Conservation (phyloP, 2,329 filamentous ascomycete species). For the Aspergillus fijiensis region DNA sequence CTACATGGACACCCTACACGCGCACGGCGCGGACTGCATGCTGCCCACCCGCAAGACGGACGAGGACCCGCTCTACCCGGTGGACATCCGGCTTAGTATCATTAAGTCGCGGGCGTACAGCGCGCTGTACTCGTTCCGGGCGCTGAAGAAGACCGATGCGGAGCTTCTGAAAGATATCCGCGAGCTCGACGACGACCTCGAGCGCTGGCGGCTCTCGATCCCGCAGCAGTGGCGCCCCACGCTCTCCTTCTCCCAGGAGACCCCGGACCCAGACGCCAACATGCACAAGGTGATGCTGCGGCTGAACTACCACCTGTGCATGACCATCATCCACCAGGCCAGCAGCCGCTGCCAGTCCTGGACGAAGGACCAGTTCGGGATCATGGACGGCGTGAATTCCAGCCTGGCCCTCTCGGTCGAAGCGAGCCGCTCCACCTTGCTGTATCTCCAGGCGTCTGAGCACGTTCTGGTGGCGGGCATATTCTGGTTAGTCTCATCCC, state of each 20-base stretch:
- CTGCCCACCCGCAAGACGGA: constrained; percentile 21
- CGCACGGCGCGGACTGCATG: constrained; percentile 21
- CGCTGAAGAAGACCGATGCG: constrained; percentile 53
- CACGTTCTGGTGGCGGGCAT: constrained; percentile 47
- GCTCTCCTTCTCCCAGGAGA: constrained; percentile 44
- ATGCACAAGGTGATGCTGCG: constrained; percentile 53
- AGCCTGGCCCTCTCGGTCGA: constrained; percentile 56
- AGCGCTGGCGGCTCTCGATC: constrained; percentile 55
- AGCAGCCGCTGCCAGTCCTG: constrained; percentile 53
- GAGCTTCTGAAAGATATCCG: constrained; percentile 57
- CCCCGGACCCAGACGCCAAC: constrained; percentile 35
- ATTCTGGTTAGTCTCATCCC: constrained; percentile 48
- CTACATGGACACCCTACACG: constrained; percentile 36
- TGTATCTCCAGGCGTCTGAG: constrained; percentile 48
- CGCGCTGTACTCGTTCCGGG: constrained; percentile 52
- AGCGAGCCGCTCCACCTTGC: constrained; percentile 56
- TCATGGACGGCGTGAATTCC: constrained; percentile 52
- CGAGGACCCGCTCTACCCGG: constrained; percentile 41
- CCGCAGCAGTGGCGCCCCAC: constrained; percentile 49
- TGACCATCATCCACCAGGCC: constrained; percentile 57
- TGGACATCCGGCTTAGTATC: constrained; percentile 51
- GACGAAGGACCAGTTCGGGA: constrained; percentile 31
- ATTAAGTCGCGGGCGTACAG: constrained; percentile 54
- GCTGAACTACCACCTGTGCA: constrained; percentile 57
- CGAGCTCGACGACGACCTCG: constrained; percentile 58